phyloP scores from a whole-genome alignment of 2,329 filamentous ascomycete genomes.

The Rasamsonia emersonii region DNA sequence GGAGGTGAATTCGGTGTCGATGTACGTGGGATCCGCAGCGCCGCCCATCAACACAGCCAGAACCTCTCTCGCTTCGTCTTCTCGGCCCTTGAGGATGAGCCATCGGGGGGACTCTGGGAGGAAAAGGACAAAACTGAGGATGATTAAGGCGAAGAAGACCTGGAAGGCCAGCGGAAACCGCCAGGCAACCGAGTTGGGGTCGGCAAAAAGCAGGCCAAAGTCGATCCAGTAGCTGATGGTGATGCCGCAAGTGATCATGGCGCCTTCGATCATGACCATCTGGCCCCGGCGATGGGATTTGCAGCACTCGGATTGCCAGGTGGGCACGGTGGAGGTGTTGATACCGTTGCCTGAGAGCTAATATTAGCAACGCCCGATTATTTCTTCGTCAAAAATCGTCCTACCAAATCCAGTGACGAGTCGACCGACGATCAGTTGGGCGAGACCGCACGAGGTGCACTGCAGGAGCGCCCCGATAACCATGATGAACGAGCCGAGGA shows the following conservation, averaged over 20 bases:
- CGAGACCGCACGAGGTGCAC: slow-evolving; percentile 25
- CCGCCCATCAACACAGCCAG: slow-evolving; percentile 41
- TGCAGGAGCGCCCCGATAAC: slow-evolving; percentile 27
- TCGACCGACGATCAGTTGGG: slow-evolving; percentile 34
- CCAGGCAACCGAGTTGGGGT: slow-evolving; percentile 41
- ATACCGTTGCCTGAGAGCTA: slow-evolving; percentile 45
- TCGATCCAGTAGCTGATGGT: background rate
- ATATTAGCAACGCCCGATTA: too few species aligned
- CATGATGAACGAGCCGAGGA: background rate
- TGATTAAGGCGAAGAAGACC: slow-evolving; percentile 47
- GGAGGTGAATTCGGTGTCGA: slow-evolving; percentile 41
- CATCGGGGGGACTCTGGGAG: slow-evolving; percentile 52
- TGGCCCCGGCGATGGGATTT: slow-evolving; percentile 44
- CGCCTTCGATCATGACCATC: slow-evolving; percentile 36
- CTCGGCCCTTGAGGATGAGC: slow-evolving; percentile 48
- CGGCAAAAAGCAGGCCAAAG: slow-evolving; percentile 41
- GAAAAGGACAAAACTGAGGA: slow-evolving; percentile 39
- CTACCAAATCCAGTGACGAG: slow-evolving; percentile 38
- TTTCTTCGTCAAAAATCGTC: too few species aligned
- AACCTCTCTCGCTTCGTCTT: slow-evolving; percentile 43
- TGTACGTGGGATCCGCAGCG: slow-evolving; percentile 35
- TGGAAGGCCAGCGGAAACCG: slow-evolving; percentile 51
- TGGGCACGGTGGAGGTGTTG: slow-evolving; percentile 39
- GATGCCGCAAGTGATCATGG: background rate
- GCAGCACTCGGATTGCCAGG: slow-evolving; percentile 38